These are phyloP conservation scores for Boletus rubropictus DNA, from an alignment of 768 basidiomycete species.

Conservation along the genomic window DNA sequence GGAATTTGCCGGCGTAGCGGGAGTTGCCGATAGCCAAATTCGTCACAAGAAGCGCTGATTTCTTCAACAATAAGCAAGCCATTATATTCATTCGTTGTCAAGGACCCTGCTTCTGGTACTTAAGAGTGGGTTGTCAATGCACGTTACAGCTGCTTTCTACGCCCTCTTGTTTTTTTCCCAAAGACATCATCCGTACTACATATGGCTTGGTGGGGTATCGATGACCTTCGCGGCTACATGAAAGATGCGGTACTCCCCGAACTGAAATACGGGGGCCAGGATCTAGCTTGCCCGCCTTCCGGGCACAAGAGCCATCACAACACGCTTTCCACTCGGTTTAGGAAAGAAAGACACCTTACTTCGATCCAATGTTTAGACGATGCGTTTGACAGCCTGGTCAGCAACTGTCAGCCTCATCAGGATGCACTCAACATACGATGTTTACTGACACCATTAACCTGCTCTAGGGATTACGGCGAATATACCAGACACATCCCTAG, in stretches of 20 bases:
- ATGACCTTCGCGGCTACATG: slow-evolving; percentile 32
- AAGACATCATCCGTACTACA: not conserved
- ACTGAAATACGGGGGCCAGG: slow-evolving; percentile 24
- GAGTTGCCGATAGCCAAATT: slow-evolving; percentile 21
- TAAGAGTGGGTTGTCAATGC: slow-evolving; percentile 9
- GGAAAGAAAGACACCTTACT: slow-evolving; percentile 29
- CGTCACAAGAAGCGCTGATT: not conserved
- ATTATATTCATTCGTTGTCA: slow-evolving; percentile 19
- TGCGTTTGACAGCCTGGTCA: slow-evolving; percentile 26
- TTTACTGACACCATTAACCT: slow-evolving; percentile 1
- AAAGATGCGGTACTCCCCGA: slow-evolving; percentile 31
- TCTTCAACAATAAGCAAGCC: slow-evolving; percentile 19
- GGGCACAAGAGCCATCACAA: slow-evolving; percentile 34
- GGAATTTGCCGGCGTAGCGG: slow-evolving; percentile 23
- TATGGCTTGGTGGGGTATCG: slow-evolving; percentile 29
- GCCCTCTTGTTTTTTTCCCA: not conserved
- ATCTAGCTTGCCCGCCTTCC: slow-evolving; percentile 15
- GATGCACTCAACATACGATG: not conserved
- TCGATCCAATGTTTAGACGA: slow-evolving; percentile 25
- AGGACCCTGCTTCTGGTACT: slow-evolving; percentile 4
- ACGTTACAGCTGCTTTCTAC: slow-evolving; percentile 1
- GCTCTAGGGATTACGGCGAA: slow-evolving; percentile 24
- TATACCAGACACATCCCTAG: slow-evolving; percentile 27
- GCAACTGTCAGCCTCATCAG: slow-evolving; percentile 23
- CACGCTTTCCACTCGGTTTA: slow-evolving; percentile 31